Evolutionary conservation across 2,329 filamentous ascomycete species (phyloP).

Genomic region (Fusarium tupiense): DNA sequence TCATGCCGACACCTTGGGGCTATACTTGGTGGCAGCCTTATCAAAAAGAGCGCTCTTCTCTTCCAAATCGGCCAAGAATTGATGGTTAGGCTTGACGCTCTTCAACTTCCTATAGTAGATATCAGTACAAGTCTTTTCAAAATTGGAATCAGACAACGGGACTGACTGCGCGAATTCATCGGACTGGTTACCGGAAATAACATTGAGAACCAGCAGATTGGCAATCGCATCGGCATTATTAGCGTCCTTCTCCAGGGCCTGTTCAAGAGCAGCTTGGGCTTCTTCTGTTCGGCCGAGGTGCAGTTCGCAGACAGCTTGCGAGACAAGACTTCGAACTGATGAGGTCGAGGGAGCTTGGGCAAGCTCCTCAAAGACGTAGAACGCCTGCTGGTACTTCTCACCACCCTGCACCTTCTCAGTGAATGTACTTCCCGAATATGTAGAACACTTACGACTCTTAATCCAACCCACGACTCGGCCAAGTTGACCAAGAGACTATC

Average conservation of each 20-base stretch:
- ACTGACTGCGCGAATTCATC: slow-evolving; percentile 70
- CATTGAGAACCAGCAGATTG: slow-evolving; percentile 82
- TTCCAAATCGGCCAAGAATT: slow-evolving; percentile 76
- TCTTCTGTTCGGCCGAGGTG: slow-evolving; percentile 90
- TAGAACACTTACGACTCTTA: slow-evolving; percentile 74
- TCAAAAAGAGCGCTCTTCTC: slow-evolving; percentile 92
- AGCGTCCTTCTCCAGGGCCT: slow-evolving; percentile 79
- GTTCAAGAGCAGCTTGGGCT: slow-evolving; percentile 84
- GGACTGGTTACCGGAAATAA: slow-evolving; percentile 77
- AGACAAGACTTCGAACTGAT: slow-evolving; percentile 78
- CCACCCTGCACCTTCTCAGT: slow-evolving; percentile 72
- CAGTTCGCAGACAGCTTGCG: slow-evolving; percentile 90
- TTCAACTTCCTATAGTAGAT: slow-evolving; percentile 62
- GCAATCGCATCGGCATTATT: slow-evolving; percentile 79
- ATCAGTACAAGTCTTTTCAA: slow-evolving; percentile 35
- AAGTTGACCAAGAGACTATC: slow-evolving; percentile 93
- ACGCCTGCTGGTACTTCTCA: slow-evolving; percentile 94
- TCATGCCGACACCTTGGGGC: slow-evolving; percentile 76
- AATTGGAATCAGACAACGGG: background rate
- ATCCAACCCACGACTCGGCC: slow-evolving; percentile 92
- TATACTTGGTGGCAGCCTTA: slow-evolving; percentile 86
- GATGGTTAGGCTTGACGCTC: slow-evolving; percentile 72
- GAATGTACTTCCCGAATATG: background rate
- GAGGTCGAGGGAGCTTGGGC: slow-evolving; percentile 86
- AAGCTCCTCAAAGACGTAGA: slow-evolving; percentile 97